Conservation (phyloP, 805 yeast genomes). For the Candida nitratophila region DNA sequence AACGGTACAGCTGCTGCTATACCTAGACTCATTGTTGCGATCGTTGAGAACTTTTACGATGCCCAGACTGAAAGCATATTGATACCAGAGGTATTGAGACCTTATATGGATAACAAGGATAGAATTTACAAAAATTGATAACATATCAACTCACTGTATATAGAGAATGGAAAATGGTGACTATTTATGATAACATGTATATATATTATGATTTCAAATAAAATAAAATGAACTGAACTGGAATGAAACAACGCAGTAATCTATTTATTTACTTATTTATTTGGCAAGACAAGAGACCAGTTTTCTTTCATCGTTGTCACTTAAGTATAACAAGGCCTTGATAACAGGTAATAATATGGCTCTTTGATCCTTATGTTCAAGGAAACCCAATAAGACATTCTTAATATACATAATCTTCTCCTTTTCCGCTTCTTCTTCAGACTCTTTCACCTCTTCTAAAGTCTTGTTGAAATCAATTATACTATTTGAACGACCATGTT, state of each 20-base stretch:
- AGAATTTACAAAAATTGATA: slow-evolving; percentile 12
- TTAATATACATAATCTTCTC: slow-evolving; percentile 68
- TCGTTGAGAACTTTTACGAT: slow-evolving; percentile 81
- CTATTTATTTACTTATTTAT: no score
- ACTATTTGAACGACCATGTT: not conserved
- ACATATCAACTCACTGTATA: not conserved
- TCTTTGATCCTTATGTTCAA: slow-evolving; percentile 91
- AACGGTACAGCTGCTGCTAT: slow-evolving; percentile 97
- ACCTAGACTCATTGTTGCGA: slow-evolving; percentile 83
- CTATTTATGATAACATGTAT: no score
- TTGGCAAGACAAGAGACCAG: slow-evolving; percentile 44
- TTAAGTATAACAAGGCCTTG: slow-evolving; percentile 63
- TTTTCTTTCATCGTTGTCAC: slow-evolving; percentile 65
- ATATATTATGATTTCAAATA: no score
- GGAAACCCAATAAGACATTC: slow-evolving; percentile 84
- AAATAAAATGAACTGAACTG: no score
- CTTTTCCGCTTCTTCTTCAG: slow-evolving; percentile 20
- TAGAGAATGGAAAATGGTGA: no score
- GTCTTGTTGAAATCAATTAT: not conserved
- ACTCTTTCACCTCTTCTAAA: not conserved
- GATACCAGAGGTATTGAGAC: slow-evolving; percentile 63
- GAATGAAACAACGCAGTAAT: no score
- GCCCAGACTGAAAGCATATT: slow-evolving; percentile 41
- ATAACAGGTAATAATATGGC: slow-evolving; percentile 79
- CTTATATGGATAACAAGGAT: slow-evolving; percentile 64